Evolutionary conservation across 305 asterid genomes (phyloP).

Genomic region (Ajuga reptans): DNA sequence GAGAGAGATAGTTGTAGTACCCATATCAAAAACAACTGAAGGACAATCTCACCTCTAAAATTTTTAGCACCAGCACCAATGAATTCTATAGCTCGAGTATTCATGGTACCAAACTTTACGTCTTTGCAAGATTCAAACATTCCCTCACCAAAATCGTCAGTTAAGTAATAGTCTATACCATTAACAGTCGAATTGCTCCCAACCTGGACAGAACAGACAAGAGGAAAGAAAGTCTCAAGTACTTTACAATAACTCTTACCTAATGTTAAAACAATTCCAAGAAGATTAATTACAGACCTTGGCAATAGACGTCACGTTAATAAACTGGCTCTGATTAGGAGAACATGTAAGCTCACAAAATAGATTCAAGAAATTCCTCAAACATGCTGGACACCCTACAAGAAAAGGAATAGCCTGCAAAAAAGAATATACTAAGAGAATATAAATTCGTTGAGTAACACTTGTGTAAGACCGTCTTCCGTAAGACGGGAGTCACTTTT

Average conservation of each 20-base stretch:
- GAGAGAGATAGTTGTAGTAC: background rate
- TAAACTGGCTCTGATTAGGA: slow-evolving; percentile 94
- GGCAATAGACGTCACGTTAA: slow-evolving; percentile 72
- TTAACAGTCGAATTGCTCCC: slow-evolving; percentile 60
- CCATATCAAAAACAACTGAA: background rate
- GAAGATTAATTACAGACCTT: slow-evolving; percentile 39
- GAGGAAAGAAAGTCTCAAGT: background rate
- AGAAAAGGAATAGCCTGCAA: slow-evolving; percentile 98
- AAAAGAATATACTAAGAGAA: slow-evolving; percentile 30
- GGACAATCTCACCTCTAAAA: slow-evolving; percentile 51
- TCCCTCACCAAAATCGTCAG: slow-evolving; percentile 73
- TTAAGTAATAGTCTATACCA: slow-evolving; percentile 68
- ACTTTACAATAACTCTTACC: background rate
- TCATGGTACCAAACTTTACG: slow-evolving; percentile 93
- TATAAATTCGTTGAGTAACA: slow-evolving; percentile 14
- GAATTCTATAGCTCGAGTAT: slow-evolving; percentile 93
- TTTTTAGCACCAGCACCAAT: slow-evolving; percentile 92
- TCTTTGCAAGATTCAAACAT: slow-evolving; percentile 95
- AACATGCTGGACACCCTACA: slow-evolving; percentile 99
- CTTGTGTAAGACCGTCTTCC: too few relatives aligned
- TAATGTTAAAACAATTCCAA: background rate
- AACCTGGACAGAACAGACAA: slow-evolving; percentile 41
- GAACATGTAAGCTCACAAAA: slow-evolving; percentile 99
- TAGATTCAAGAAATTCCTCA: slow-evolving; percentile 94
- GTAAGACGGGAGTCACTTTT: too few relatives aligned